Conservation (phyloP, 768 basidiomycete genomes). For the Termitomyces eurrhizus region DNA sequence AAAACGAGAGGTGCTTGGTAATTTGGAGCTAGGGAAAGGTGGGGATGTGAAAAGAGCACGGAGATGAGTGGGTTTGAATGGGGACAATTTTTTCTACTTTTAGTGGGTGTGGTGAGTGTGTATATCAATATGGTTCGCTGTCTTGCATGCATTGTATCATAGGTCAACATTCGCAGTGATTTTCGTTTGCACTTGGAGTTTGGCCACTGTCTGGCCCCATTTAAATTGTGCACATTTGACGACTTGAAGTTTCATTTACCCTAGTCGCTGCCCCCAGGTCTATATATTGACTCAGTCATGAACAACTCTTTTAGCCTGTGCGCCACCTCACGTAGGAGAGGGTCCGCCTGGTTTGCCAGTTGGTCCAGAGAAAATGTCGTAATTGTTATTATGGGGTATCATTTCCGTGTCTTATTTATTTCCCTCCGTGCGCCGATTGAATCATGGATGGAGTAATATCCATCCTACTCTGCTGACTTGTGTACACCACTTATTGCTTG, state of each 20-base stretch:
- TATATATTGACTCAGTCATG: too few species aligned
- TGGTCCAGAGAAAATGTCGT: too few species aligned
- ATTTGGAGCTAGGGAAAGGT: constrained; percentile 33
- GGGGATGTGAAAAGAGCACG: constrained; percentile 42
- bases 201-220: not conserved
- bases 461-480: too few species aligned
- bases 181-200: not conserved
- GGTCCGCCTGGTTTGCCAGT: too few species aligned
- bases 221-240: not conserved
- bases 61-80: constrained; percentile 2
- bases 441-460: too few species aligned
- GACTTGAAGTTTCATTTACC: not conserved
- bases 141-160: constrained; percentile 8
- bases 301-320: too few species aligned
- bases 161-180: not conserved
- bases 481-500: too few species aligned
- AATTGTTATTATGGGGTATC: too few species aligned
- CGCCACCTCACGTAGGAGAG: too few species aligned
- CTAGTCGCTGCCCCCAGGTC: too few species aligned
- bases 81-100: not conserved
- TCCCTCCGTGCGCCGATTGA: too few species aligned
- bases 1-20: constrained; percentile 30
- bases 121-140: constrained; percentile 7
- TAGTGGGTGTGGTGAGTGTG: not conserved
- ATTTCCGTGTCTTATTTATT: too few species aligned